phyloP scores from a whole-genome alignment of 1,284 basidiomycete genomes.

The Porogramme epimiltina region DNA sequence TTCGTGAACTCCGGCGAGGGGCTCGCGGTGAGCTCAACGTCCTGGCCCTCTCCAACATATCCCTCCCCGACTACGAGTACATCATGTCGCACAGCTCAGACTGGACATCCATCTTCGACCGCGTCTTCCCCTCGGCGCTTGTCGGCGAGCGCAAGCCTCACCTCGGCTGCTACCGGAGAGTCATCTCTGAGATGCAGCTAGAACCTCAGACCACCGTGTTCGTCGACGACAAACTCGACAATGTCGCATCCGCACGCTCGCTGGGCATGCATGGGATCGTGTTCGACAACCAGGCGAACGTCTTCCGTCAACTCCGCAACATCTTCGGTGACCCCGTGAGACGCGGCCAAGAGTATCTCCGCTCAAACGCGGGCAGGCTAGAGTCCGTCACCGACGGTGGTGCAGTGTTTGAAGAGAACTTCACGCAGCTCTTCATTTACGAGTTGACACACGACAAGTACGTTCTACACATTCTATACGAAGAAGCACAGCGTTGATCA shows the following conservation, averaged over 20 bases:
- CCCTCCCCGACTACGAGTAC: slow-evolving; percentile 50
- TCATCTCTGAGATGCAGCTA: slow-evolving; percentile 42
- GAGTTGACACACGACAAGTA: slow-evolving; percentile 53
- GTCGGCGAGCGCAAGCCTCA: slow-evolving; percentile 40
- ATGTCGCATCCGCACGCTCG: slow-evolving; percentile 56
- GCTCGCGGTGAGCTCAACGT: slow-evolving; percentile 39
- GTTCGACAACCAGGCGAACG: slow-evolving; percentile 43
- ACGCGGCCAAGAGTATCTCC: slow-evolving; percentile 44
- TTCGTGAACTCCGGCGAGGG: slow-evolving; percentile 46
- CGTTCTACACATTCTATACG: slow-evolving; percentile 11
- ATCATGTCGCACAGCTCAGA: slow-evolving; percentile 42
- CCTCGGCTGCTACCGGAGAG: slow-evolving; percentile 53
- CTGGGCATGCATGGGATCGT: slow-evolving; percentile 57
- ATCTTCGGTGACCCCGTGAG: slow-evolving; percentile 47
- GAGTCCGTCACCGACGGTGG: slow-evolving; percentile 48
- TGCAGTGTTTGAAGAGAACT: slow-evolving; percentile 50
- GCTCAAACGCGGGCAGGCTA: slow-evolving; percentile 41
- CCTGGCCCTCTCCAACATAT: slow-evolving; percentile 64
- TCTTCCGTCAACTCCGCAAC: slow-evolving; percentile 47
- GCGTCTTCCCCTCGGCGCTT: slow-evolving; percentile 50
- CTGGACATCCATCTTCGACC: slow-evolving; percentile 52
- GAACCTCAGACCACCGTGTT: slow-evolving; percentile 50
- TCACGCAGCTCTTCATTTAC: slow-evolving; percentile 58
- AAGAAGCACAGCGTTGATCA: slow-evolving; percentile 1
- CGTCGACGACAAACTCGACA: slow-evolving; percentile 63